Evolutionary conservation across 2,329 filamentous ascomycete genomes (phyloP).

Genomic region (Diaporthe caulivora): DNA sequence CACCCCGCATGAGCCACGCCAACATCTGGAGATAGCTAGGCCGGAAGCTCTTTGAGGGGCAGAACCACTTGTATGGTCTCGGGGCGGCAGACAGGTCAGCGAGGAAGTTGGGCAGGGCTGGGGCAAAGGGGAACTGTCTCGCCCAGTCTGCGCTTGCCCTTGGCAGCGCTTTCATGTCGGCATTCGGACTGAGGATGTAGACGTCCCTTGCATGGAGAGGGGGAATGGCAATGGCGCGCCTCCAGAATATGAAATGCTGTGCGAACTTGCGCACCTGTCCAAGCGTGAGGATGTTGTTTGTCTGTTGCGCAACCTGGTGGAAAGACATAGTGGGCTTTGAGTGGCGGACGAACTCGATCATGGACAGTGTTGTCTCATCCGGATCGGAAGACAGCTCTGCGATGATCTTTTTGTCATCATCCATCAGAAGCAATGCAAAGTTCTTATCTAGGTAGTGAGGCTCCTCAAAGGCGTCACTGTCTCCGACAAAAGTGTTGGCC

Average conservation of each 20-base stretch:
- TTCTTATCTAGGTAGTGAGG: constrained; percentile 82
- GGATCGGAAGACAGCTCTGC: constrained; percentile 82
- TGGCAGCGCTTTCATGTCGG: constrained; percentile 79
- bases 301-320: constrained; percentile 74
- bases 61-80: constrained; percentile 84
- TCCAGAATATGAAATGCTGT: constrained; percentile 95
- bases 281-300: constrained; percentile 77
- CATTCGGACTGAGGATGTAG: constrained; percentile 93
- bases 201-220: constrained; percentile 90
- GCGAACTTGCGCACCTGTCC: constrained; percentile 88
- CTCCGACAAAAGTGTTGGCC: constrained; percentile 78
- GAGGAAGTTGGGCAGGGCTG: constrained; percentile 88
- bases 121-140: constrained; percentile 83
- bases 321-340: constrained; percentile 78
- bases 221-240: constrained; percentile 89
- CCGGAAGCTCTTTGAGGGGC: constrained; percentile 89
- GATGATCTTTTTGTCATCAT: constrained; percentile 81
- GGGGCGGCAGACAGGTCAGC: constrained; percentile 84
- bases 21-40: constrained; percentile 90
- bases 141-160: constrained; percentile 80
- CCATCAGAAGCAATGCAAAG: constrained; percentile 86
- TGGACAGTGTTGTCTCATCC: constrained; percentile 79
- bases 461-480: constrained; percentile 73
- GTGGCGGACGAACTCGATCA: constrained; percentile 85
- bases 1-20: constrained; percentile 91